Percentiles rank a stretch among this genome's conserved stretches.
phyloP scores from a whole-genome alignment of 2,329 filamentous ascomycete genomes.

The Fusarium fracticaudum region DNA sequence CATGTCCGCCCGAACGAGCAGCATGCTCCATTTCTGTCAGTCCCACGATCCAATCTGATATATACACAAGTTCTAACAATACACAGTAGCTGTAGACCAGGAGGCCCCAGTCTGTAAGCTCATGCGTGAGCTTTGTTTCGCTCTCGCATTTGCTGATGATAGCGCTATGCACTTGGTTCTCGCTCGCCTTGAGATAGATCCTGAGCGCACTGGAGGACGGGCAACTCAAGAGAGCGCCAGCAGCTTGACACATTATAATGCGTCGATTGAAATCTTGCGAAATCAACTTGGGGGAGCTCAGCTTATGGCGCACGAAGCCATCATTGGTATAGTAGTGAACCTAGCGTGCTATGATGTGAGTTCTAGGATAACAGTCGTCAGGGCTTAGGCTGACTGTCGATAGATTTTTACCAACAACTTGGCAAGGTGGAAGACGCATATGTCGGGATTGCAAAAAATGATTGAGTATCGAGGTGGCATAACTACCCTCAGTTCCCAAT shows the following conservation, averaged over 20 bases:
- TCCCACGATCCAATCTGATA: rapidly evolving
- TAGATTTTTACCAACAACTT: not conserved
- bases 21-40: not conserved
- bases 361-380: not conserved
- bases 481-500: not conserved
- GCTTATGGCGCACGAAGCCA: not conserved
- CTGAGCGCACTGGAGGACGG: not conserved
- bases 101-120: not conserved
- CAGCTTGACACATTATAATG: not conserved
- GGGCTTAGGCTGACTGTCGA: not conserved
- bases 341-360: not conserved
- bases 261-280: not conserved
- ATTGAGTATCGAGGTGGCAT: not conserved
- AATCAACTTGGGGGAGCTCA: not conserved
- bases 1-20: not conserved
- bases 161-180: not conserved
- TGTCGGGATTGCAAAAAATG: not conserved
- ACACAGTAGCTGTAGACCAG: not conserved
- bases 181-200: not conserved
- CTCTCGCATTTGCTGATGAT: not conserved
- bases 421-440: not conserved
- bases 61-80: rapidly evolving
- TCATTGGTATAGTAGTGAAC: not conserved
- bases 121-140: not conserved
- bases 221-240: not conserved